Conservation (phyloP, 2,329 filamentous ascomycete genomes). For the Aspergillus pseudoviridinutans region DNA sequence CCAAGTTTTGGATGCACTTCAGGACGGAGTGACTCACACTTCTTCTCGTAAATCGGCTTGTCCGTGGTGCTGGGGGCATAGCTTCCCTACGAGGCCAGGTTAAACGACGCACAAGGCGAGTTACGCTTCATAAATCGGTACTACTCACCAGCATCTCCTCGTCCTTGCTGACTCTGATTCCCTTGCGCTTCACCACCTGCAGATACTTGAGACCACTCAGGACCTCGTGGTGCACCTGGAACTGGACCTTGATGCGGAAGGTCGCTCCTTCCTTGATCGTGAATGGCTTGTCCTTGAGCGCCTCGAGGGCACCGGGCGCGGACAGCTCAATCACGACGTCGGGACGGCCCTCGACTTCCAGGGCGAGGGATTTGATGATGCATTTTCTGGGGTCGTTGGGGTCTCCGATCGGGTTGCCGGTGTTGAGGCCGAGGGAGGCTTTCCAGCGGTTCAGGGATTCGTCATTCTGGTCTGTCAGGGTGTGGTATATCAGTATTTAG, state of each 20-base stretch:
- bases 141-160: constrained; percentile 91
- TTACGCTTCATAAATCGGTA: neutral
- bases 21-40: constrained; percentile 62
- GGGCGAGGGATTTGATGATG: constrained; percentile 86
- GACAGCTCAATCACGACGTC: constrained; percentile 89
- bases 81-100: constrained; percentile 60
- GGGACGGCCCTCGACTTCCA: constrained; percentile 75
- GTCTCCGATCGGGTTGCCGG: constrained; percentile 67
- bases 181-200: constrained; percentile 87
- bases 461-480: constrained; percentile 61
- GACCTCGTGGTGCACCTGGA: constrained; percentile 96
- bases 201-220: constrained; percentile 93
- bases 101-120: neutral
- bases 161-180: constrained; percentile 82
- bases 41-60: constrained; percentile 81
- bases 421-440: constrained; percentile 80
- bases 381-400: constrained; percentile 82
- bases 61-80: constrained; percentile 90
- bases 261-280: constrained; percentile 92
- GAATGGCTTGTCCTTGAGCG: constrained; percentile 88
- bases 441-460: constrained; percentile 98
- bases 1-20: neutral
- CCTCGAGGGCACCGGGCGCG: constrained; percentile 65
- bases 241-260: constrained; percentile 91
- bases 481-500: constrained; percentile 18